Evolutionary conservation across 1,284 basidiomycete species (phyloP), one percentile per base, ranked within the genome.

Genomic region (Microbotryum silenes-acaulis): DNA sequence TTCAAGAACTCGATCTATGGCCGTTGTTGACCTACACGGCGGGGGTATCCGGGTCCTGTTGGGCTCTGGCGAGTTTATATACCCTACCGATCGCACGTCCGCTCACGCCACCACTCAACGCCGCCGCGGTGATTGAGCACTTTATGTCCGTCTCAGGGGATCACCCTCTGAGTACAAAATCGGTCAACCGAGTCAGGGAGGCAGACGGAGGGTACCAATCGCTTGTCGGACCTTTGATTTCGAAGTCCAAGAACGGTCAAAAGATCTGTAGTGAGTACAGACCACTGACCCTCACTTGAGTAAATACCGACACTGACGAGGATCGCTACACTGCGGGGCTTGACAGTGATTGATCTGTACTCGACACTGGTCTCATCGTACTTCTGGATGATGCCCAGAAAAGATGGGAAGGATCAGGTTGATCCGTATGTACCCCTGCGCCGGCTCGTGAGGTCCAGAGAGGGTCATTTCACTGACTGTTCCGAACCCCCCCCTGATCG

Each of bases 1-100:
- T 54, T 23, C 62, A 67, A 45, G 64, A 67, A 20, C 62, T 68
- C 18, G 67, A 66, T 6, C 59, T 74, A 31, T 75, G 73, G 73
- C 67, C 72, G 57, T 63, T 72, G 59, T 58, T 70, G 20, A 67
- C 69, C 5, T 75, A 73, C 69, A 65, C 61, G 3, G 72, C 69
- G 0, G 74, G 74, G 3, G 75, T 75, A 3, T 72, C 69, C 10
- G 75, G 75, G 3, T 71, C 69, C 57, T 75, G 75, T 61, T 75
- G 75, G 75, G 71, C 75, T 12, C 49, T 67, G 27, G 33, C 23
- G 5, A 23, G 25, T n/a, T 8, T 31, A 42, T 25, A 53, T 18
- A 42, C 18, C 2, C 54, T 60, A 52, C 64, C 3, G 58, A 62
- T 56, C 58, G 57, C 53, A 60, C 61, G 6, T 58, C 59, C 57